These are phyloP conservation scores for Venturia carpophila DNA, from an alignment of 2,329 filamentous ascomycete species.

Conservation along the genomic window DNA sequence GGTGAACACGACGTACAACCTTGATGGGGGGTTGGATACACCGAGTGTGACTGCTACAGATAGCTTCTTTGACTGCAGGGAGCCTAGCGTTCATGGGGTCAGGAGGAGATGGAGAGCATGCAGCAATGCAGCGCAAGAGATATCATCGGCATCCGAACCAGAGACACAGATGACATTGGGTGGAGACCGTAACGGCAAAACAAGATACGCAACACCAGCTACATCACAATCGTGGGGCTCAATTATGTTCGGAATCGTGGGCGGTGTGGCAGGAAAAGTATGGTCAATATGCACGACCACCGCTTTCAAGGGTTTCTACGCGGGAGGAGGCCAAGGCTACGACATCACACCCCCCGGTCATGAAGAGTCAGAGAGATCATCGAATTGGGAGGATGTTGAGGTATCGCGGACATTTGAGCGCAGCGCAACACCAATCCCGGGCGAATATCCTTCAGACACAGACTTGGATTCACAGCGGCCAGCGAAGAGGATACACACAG, in stretches of 20 bases:
- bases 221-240: constrained; percentile 45
- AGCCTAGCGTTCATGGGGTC: constrained; percentile 32
- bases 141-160: neutral
- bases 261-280: constrained; percentile 65
- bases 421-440: constrained; percentile 43
- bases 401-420: constrained; percentile 23
- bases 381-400: constrained; percentile 25
- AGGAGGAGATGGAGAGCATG: constrained; percentile 29
- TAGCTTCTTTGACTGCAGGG: neutral
- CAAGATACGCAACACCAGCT: constrained; percentile 8
- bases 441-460: constrained; percentile 46
- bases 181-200: constrained; percentile 12
- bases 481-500: constrained; percentile 42
- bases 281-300: constrained; percentile 69
- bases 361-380: constrained; percentile 19
- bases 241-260: constrained; percentile 54
- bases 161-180: neutral
- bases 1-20: constrained; percentile 20
- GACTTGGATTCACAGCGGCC: constrained; percentile 39
- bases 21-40: constrained; percentile 20
- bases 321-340: constrained; percentile 72
- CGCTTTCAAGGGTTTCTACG: constrained; percentile 77
- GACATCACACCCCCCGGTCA: constrained; percentile 35
- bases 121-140: constrained; percentile 14
- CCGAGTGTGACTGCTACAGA: constrained; percentile 13